These are phyloP conservation scores for Serendipita sp. DNA, from an alignment of 768 basidiomycete genomes.

Conservation along the genomic window DNA sequence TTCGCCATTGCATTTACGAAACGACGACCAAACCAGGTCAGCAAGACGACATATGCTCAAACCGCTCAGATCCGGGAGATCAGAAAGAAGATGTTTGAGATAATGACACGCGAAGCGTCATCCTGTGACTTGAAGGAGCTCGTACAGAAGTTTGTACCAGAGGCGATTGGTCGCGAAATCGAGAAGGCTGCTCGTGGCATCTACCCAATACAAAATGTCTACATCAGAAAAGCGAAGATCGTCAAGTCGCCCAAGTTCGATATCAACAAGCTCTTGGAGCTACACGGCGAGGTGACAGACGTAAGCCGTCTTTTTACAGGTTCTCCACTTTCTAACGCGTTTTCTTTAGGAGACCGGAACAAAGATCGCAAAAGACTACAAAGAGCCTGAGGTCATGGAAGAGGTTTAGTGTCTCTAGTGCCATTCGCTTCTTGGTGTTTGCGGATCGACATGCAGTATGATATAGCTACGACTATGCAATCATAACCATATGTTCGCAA, in stretches of 20 bases:
- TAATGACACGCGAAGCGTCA: conserved; percentile 89
- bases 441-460: neutral
- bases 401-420: conserved; percentile 47
- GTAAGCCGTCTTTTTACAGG: conserved; percentile 32
- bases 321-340: conserved; percentile 9
- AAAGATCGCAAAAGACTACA: conserved; percentile 88
- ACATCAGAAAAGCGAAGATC: conserved; percentile 98
- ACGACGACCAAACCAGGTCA: conserved; percentile 87
- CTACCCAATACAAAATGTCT: conserved; percentile 98
- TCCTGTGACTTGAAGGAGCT: conserved; percentile 95
- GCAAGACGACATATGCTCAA: conserved; percentile 98
- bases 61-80: conserved; percentile 91
- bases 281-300: conserved; percentile 89
- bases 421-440: neutral
- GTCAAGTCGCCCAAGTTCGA: conserved; percentile 96
- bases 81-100: conserved; percentile 98
- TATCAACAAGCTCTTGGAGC: conserved; percentile 84
- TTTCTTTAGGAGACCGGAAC: conserved; percentile 71
- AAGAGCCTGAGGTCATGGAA: conserved; percentile 89
- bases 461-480: conserved; percentile 1
- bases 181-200: conserved; percentile 94
- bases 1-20: conserved; percentile 99
- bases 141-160: conserved; percentile 97
- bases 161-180: conserved; percentile 97
- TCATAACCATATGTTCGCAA: neutral